Evolutionary conservation across 768 basidiomycete species (phyloP).

Genomic region (Amanita subjunquillea): DNA sequence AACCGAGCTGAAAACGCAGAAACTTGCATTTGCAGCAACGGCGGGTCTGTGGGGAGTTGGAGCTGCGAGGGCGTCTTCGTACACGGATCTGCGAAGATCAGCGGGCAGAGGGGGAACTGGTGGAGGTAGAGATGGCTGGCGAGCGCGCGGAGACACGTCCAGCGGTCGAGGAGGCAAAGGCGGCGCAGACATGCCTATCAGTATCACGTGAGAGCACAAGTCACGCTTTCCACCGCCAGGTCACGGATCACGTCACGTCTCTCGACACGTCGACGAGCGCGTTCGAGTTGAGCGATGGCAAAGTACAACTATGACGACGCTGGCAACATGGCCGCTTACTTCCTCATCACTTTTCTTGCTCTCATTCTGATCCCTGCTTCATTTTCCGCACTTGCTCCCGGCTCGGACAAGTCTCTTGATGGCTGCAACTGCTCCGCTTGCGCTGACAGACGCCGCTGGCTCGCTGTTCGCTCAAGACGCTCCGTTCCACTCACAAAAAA

Average conservation of each 20-base stretch:
- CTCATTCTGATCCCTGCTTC: conserved; percentile 77
- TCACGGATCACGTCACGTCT: no score
- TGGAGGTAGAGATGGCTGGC: conserved; percentile 20
- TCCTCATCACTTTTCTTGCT: conserved; percentile 82
- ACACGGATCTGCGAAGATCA: conserved; percentile 22
- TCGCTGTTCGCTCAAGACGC: conserved; percentile 28
- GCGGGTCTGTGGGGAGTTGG: conserved; percentile 29
- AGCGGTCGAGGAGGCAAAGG: conserved; percentile 19
- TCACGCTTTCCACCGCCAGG: no score
- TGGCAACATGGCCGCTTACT: conserved; percentile 84
- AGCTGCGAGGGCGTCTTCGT: conserved; percentile 46
- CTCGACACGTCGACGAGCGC: background rate
- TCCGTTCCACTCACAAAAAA: conserved; percentile 36
- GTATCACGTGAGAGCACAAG: no score
- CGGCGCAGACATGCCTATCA: conserved; percentile 9
- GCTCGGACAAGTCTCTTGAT: conserved; percentile 21
- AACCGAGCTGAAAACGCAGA: conserved; percentile 39
- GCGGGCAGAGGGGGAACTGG: conserved; percentile 42
- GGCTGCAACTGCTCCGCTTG: conserved; percentile 62
- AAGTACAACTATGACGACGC: conserved; percentile 81
- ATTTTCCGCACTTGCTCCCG: conserved; percentile 32
- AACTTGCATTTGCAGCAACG: conserved; percentile 52
- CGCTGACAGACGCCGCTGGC: conserved; percentile 37
- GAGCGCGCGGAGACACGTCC: conserved; percentile 3
- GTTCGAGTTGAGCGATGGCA: conserved; percentile 36